A percentile compares a stretch with the other conserved stretches of the same genome.
Evolutionary conservation across 2,329 filamentous ascomycete species (phyloP).

Genomic region (Daldinia sp.): DNA sequence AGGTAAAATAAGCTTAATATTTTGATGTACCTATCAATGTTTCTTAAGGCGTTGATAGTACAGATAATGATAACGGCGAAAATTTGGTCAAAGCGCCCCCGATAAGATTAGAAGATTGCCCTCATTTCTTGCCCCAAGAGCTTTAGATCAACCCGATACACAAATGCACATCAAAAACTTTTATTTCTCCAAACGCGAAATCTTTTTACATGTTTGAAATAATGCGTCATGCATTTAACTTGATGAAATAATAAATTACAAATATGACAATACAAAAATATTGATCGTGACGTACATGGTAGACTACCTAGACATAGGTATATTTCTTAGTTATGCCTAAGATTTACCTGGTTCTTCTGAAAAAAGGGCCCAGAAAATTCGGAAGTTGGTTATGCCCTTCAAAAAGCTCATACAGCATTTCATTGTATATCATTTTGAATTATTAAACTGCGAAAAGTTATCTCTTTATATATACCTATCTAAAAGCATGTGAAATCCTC

Average conservation of each 20-base stretch:
- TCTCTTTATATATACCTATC: not conserved
- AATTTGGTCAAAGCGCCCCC: conserved; percentile 44
- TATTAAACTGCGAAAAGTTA: not conserved
- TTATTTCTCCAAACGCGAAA: conserved; percentile 17
- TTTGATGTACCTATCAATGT: conserved; percentile 14
- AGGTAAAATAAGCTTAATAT: conserved; percentile 7
- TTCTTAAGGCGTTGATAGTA: conserved; percentile 37
- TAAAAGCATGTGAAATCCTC: not conserved
- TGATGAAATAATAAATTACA: not conserved
- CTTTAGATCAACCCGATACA: conserved; percentile 48
- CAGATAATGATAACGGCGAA: conserved; percentile 40
- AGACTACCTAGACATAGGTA: no score
- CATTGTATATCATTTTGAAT: not conserved
- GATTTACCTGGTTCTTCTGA: not conserved
- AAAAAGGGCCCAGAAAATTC: not conserved
- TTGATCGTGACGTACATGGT: no score
- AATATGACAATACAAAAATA: not conserved
- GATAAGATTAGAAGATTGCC: conserved; percentile 46
- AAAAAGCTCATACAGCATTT: not conserved
- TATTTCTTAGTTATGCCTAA: no score
- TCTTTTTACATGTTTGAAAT: not conserved
- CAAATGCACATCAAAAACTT: conserved; percentile 34
- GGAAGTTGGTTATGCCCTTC: not conserved
- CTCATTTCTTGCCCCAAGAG: conserved; percentile 50
- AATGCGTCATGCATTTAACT: not conserved